A percentile compares a stretch with the other conserved stretches of the same genome.
These are phyloP conservation scores for Nigrospora osmanthi DNA, from an alignment of 2,329 filamentous ascomycete genomes.

Conservation along the genomic window DNA sequence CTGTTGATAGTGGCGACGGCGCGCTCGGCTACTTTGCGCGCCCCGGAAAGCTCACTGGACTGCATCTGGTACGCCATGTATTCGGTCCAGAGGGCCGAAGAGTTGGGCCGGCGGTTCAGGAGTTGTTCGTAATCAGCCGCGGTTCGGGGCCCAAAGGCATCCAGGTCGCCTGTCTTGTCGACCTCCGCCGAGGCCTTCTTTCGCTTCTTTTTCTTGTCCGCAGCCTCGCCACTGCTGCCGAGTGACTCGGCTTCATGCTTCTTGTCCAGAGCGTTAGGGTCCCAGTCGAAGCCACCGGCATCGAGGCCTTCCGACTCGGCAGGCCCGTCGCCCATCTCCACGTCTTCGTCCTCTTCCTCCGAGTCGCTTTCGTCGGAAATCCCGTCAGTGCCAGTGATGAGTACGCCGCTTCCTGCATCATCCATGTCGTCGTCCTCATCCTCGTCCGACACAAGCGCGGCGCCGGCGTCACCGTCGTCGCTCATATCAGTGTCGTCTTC, in stretches of 20 bases:
- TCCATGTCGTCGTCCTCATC: slow-evolving; percentile 36
- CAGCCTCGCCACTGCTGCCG: slow-evolving; percentile 26
- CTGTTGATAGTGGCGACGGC: slow-evolving; percentile 88
- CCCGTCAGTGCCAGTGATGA: slow-evolving; percentile 36
- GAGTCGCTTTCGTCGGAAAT: slow-evolving; percentile 29
- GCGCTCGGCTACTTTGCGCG: slow-evolving; percentile 81
- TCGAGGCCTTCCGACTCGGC: slow-evolving; percentile 49
- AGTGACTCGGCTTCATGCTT: slow-evolving; percentile 42
- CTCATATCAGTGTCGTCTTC: slow-evolving; percentile 46
- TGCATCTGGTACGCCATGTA: slow-evolving; percentile 99
- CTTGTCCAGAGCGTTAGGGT: slow-evolving; percentile 57
- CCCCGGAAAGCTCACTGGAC: slow-evolving; percentile 80
- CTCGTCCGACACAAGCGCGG: slow-evolving; percentile 23
- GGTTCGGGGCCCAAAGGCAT: slow-evolving; percentile 80
- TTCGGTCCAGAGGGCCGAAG: slow-evolving; percentile 86
- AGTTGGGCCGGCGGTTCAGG: slow-evolving; percentile 84
- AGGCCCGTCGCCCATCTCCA: slow-evolving; percentile 31
- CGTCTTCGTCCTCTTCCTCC: slow-evolving; percentile 31
- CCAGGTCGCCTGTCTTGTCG: slow-evolving; percentile 87
- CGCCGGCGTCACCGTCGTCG: slow-evolving; percentile 27
- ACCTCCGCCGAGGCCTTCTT: slow-evolving; percentile 72
- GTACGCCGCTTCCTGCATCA: slow-evolving; percentile 34
- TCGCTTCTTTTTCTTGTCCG: slow-evolving; percentile 63
- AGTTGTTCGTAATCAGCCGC: slow-evolving; percentile 90
- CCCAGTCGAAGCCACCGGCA: slow-evolving; percentile 82